A percentile compares a stretch with the other conserved stretches of the same genome.
These are phyloP conservation scores for Calonectria pseudoreteaudii DNA, from an alignment of 2,329 filamentous ascomycete genomes.

Conservation along the genomic window DNA sequence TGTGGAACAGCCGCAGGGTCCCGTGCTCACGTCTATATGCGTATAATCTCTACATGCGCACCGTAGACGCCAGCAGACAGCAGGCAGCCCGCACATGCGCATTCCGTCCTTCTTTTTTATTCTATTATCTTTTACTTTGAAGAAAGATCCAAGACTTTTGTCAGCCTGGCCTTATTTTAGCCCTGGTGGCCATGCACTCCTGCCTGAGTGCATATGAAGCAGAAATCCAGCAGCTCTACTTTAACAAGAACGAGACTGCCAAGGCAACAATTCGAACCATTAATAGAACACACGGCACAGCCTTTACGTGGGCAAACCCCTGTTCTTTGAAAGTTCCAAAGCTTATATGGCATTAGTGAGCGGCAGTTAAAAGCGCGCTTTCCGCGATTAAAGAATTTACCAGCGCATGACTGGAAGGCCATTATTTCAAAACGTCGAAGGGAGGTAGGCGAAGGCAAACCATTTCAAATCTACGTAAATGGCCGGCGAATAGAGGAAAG, in stretches of 20 bases:
- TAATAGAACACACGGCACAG: not conserved
- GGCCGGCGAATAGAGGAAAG: not conserved
- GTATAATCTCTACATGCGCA: not conserved
- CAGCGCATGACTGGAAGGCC: not conserved
- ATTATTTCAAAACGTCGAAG: not conserved
- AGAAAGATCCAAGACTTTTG: not conserved
- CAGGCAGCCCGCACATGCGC: not conserved
- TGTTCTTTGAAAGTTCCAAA: not conserved
- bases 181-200: not conserved
- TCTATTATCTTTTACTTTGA: not conserved
- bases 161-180: not conserved
- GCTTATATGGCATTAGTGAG: not conserved
- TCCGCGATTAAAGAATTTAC: not conserved
- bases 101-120: not conserved
- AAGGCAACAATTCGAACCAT: not conserved
- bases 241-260: not conserved
- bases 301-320: not conserved
- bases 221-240: not conserved
- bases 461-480: not conserved
- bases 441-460: not conserved
- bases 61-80: not conserved
- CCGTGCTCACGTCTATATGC: not conserved
- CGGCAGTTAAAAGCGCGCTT: not conserved
- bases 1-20: not conserved
- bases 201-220: not conserved